Evolutionary conservation across 176 grass and related monocot species (phyloP).

Genomic region (Calamus simplicifolius): DNA sequence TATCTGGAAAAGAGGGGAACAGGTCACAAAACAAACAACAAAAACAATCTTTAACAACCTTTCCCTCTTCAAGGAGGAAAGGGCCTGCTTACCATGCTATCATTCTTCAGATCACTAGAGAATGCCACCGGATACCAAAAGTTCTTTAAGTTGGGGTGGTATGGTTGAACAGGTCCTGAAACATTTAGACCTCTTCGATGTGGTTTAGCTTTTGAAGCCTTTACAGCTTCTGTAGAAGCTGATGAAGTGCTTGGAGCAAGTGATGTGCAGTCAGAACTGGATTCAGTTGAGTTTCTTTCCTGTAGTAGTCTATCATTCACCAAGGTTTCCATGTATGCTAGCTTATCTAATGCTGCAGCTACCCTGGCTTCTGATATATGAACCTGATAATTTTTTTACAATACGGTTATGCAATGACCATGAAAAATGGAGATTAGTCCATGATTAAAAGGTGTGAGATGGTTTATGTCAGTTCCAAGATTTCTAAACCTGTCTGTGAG

Average conservation of each 20-base stretch:
- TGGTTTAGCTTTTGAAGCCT: constrained; percentile 15
- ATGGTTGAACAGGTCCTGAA: constrained; percentile 74
- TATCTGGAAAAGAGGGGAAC: constrained; percentile 33
- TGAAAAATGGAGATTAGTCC: background rate
- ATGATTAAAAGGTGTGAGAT: no score
- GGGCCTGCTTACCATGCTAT: constrained; percentile 59
- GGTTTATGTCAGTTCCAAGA: no score
- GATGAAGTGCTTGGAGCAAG: constrained; percentile 61
- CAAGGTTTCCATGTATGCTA: constrained; percentile 76
- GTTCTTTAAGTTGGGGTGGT: constrained; percentile 69
- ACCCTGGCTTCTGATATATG: constrained; percentile 76
- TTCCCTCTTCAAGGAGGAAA: no score
- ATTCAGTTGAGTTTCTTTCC: constrained; percentile 28
- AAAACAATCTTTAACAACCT: no score
- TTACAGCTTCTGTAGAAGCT: background rate
- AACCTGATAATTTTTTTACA: constrained; percentile 31
- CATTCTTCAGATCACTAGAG: constrained; percentile 75
- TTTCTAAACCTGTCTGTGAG: constrained; percentile 61
- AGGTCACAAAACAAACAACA: no score
- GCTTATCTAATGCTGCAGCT: constrained; percentile 57
- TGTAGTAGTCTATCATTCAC: constrained; percentile 58
- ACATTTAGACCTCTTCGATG: constrained; percentile 47
- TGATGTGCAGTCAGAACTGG: constrained; percentile 26
- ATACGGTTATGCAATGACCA: background rate
- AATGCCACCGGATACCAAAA: constrained; percentile 98